Percentiles rank a stretch among this genome's conserved stretches.
Evolutionary conservation across 2,329 filamentous ascomycete genomes (phyloP).

Genomic region (Neoscytalidium dimidiatum): DNA sequence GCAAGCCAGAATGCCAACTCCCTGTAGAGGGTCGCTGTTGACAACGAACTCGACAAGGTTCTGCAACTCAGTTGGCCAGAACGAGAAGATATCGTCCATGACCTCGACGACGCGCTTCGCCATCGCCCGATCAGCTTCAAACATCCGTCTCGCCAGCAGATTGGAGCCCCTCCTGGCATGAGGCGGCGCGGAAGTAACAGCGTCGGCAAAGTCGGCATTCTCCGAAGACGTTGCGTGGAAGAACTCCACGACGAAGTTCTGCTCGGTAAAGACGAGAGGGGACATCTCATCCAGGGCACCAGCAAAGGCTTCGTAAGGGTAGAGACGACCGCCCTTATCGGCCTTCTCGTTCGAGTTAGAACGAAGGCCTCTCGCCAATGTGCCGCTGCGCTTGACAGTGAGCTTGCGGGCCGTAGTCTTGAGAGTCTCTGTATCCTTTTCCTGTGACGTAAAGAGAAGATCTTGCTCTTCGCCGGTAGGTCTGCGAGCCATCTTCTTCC

Average conservation of each 20-base stretch:
- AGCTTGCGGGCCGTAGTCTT: conserved; percentile 74
- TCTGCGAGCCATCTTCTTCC: conserved; percentile 79
- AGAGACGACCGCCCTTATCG: conserved; percentile 64
- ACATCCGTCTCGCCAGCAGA: conserved; percentile 71
- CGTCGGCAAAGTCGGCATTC: conserved; percentile 79
- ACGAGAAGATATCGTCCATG: conserved; percentile 87
- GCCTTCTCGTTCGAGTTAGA: conserved; percentile 66
- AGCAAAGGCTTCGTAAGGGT: conserved; percentile 79
- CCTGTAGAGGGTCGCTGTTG: conserved; percentile 82
- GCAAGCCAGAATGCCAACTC: conserved; percentile 79
- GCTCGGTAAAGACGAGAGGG: conserved; percentile 84
- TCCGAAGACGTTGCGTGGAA: conserved; percentile 91
- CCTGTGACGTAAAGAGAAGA: conserved; percentile 84
- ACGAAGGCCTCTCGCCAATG: conserved; percentile 72
- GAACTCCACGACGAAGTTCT: conserved; percentile 96
- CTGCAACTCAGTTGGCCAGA: conserved; percentile 77
- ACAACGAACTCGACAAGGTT: conserved; percentile 82
- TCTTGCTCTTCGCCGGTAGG: conserved; percentile 76
- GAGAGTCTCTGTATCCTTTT: conserved; percentile 82
- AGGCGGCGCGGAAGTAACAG: conserved; percentile 67
- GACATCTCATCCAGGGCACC: conserved; percentile 79
- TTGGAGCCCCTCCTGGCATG: conserved; percentile 71
- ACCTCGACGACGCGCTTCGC: conserved; percentile 81
- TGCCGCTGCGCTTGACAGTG: conserved; percentile 92
- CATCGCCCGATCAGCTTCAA: conserved; percentile 85